These are phyloP conservation scores for Populus euphratica DNA, from an alignment of 345 rosid species.

Conservation along the genomic window DNA sequence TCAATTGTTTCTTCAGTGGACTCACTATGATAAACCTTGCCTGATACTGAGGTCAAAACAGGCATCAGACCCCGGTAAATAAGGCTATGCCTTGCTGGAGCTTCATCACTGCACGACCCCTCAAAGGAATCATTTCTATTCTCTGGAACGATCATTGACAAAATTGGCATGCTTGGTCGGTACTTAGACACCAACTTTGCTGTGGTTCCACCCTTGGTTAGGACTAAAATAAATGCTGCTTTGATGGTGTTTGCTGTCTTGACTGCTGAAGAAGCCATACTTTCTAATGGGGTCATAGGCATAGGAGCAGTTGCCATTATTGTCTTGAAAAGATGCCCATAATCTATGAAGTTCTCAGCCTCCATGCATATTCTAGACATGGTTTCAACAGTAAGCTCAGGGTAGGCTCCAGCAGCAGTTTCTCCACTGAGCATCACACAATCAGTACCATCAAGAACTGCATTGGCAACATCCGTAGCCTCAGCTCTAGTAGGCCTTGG, in stretches of 20 bases:
- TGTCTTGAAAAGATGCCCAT: constrained; percentile 27
- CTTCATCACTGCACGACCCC: constrained; percentile 33
- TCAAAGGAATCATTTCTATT: constrained; percentile 22
- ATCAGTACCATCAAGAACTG: constrained; percentile 38
- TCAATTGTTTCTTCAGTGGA: constrained; percentile 26
- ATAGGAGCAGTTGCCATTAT: constrained; percentile 25
- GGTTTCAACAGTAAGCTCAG: constrained; percentile 34
- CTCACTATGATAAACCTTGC: constrained; percentile 19
- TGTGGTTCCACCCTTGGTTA: constrained; percentile 34
- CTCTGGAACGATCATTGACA: constrained; percentile 36
- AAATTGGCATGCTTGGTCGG: constrained; percentile 27
- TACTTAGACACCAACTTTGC: constrained; percentile 39
- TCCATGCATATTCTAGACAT: constrained; percentile 37
- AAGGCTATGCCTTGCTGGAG: constrained; percentile 41
- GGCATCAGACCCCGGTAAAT: constrained; percentile 31
- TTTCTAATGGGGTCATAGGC: constrained; percentile 41
- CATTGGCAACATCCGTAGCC: constrained; percentile 42
- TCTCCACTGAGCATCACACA: constrained; percentile 41
- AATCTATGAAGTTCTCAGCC: constrained; percentile 32
- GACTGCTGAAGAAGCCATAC: constrained; percentile 39
- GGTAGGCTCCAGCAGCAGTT: constrained; percentile 42
- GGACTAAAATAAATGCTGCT: constrained; percentile 34
- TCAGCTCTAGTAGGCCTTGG: constrained; percentile 42
- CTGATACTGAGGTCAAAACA: constrained; percentile 18
- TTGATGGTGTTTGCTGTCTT: constrained; percentile 27